Evolutionary conservation across 257 asterid species (phyloP).

Genomic region (Perilla frutescens): DNA sequence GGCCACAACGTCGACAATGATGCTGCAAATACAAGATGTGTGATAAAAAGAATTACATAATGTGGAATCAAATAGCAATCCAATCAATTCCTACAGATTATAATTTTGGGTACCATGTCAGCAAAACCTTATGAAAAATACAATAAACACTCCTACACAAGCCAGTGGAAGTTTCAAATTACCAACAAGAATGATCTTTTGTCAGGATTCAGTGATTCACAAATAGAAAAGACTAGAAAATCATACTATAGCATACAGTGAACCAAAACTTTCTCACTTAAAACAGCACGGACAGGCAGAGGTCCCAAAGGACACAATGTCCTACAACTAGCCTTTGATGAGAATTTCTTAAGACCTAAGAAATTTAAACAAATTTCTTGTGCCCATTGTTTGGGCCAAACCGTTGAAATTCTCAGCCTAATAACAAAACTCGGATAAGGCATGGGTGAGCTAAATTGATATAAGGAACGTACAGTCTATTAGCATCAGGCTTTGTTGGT

Average conservation of each 20-base stretch:
- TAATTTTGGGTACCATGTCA: slow-evolving; percentile 16
- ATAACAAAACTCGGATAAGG: not conserved
- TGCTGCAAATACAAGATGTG: slow-evolving; percentile 58
- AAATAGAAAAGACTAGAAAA: slow-evolving; percentile 5
- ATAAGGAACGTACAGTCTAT: not conserved
- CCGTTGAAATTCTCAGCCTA: slow-evolving; percentile 12
- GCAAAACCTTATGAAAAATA: slow-evolving; percentile 15
- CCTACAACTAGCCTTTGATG: not conserved
- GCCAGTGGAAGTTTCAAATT: not conserved
- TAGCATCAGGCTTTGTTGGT: slow-evolving; percentile 6
- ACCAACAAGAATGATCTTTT: slow-evolving; percentile 3
- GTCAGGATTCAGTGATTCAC: not conserved
- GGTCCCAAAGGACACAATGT: not conserved
- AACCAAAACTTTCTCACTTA: slow-evolving; percentile 20
- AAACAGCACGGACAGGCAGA: not conserved
- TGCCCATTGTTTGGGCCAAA: not conserved
- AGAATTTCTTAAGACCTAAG: slow-evolving; percentile 10
- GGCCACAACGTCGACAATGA: slow-evolving; percentile 96
- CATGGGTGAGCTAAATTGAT: not conserved
- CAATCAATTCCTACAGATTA: slow-evolving; percentile 14
- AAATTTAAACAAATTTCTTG: not conserved
- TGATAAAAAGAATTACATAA: slow-evolving; percentile 1
- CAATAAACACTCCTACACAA: slow-evolving; percentile 17
- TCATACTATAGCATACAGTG: not conserved
- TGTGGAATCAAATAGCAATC: slow-evolving; percentile 29